These are phyloP conservation scores for Saccharomycopsis sp. DNA, from an alignment of 805 yeast genomes.

Conservation along the genomic window DNA sequence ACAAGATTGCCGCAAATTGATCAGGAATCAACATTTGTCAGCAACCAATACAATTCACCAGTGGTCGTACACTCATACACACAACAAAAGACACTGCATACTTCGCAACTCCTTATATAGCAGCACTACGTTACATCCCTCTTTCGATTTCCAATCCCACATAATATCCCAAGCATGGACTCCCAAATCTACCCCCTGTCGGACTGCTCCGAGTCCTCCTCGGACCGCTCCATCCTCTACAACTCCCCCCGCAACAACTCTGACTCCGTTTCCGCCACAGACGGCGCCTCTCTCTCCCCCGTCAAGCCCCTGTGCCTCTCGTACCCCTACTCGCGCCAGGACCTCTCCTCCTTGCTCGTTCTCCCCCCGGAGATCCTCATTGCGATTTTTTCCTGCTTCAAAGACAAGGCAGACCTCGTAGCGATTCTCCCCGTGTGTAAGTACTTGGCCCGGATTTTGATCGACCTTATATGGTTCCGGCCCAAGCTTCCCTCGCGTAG, in stretches of 20 bases:
- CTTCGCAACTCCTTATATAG: no score
- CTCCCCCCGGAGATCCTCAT: conserved; percentile 54
- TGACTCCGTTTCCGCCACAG: neutral
- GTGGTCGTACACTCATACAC: no score
- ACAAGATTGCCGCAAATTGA: no score
- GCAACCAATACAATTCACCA: no score
- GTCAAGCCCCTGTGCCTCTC: neutral
- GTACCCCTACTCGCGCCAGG: conserved; percentile 12
- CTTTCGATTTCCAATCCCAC: no score
- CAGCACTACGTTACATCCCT: no score
- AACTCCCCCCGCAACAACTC: neutral
- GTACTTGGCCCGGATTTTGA: conserved; percentile 69
- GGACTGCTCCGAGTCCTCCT: conserved; percentile 10
- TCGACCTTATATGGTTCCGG: conserved; percentile 82
- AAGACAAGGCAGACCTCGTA: conserved; percentile 52
- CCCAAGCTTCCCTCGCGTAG: conserved; percentile 56
- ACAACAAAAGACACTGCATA: no score
- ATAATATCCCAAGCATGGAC: no score
- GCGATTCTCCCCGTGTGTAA: conserved; percentile 67
- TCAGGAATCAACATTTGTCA: no score
- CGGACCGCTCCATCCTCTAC: conserved; percentile 6
- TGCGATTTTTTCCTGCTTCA: conserved; percentile 58
- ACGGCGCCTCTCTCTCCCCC: neutral
- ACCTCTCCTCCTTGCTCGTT: conserved; percentile 14
- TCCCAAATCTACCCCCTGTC: no score